Evolutionary conservation across 2,329 filamentous ascomycete species (phyloP), one percentile per base, ranked within the genome.

Genomic region (Colletotrichum navitas): DNA sequence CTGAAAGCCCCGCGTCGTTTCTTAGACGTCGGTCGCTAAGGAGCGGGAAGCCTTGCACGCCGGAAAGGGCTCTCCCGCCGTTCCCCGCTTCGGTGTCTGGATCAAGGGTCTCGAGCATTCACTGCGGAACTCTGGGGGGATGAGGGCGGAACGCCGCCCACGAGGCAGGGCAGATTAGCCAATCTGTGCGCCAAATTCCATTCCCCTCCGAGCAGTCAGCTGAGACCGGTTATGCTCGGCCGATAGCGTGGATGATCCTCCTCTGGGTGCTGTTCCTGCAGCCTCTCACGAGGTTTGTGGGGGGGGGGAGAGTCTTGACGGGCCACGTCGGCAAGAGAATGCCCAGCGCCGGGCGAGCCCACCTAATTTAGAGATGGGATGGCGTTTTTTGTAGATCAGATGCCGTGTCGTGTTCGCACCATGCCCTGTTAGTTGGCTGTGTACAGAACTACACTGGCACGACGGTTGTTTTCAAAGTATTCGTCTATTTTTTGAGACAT

Each of bases 111-210:
- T 26, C 54, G n/a, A 18, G 32, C 39, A 59, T 26, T 59, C 69
- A 72, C 54, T 54, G 69, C 69, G 69, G 69, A 72, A 66, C 45
- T 32, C n/a, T 39, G 16, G 41, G 59, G 66, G 55, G n/a, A 24
- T 59, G 55, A 39, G 43, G 43, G 59, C 68, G 65, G 65, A 69
- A 68, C 36, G 24, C 18, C 14, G 11, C 24, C 24, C 14, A 39
- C 14, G 16, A 63, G 52, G 26, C 34, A 55, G 26, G n/a, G n/a
- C 56, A 26, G 24, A 54, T 61, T 39, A 36, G 59, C 47, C 59
- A 68, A 63, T 45, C 59, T 47, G 3, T 60, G 64, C 59, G 65
- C 59, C 63, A 68, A 66, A 32, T 7, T 18, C 32, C n/a, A 21
- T 7, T 45, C 12, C 41, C 18, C 18, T 39, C 8, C 11, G 34